Evolutionary conservation across 2,329 filamentous ascomycete species (phyloP).

Genomic region (Cercospora zeina): DNA sequence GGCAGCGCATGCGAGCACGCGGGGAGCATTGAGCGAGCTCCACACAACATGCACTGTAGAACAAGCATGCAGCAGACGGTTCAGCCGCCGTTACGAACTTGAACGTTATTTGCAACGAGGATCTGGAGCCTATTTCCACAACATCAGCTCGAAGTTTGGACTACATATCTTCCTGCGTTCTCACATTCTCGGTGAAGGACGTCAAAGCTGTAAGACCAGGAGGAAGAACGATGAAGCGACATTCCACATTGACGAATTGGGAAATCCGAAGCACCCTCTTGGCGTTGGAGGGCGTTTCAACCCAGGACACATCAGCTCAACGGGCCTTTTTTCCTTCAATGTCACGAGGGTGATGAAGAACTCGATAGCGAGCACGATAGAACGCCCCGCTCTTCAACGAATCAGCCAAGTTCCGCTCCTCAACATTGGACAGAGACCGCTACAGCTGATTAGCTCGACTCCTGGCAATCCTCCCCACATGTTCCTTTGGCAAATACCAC

Average conservation of each 20-base stretch:
- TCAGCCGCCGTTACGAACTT: neutral
- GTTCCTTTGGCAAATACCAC: constrained; percentile 37
- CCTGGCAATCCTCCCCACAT: constrained; percentile 26
- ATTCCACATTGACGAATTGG: neutral
- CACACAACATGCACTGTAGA: neutral
- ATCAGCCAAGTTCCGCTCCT: neutral
- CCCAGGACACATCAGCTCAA: neutral
- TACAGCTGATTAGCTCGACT: constrained; percentile 23
- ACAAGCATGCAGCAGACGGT: neutral
- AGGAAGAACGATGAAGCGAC: constrained; percentile 12
- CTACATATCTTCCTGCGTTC: neutral
- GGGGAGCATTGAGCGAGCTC: constrained; percentile 12
- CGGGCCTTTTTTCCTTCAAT: neutral
- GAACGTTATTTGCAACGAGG: neutral
- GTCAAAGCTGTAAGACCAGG: neutral
- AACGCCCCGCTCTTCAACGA: neutral
- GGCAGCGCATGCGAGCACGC: constrained; percentile 10
- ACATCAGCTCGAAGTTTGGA: neutral
- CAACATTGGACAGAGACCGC: neutral
- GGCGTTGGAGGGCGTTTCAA: neutral
- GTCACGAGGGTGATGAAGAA: neutral
- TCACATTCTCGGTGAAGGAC: neutral
- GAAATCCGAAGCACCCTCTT: constrained; percentile 12
- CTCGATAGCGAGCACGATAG: constrained; percentile 1
- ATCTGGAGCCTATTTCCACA: neutral